Percentiles rank a stretch among this genome's conserved stretches.
Evolutionary conservation across 306 rosid species (phyloP).

Genomic region (Prinsepia uniflora): DNA sequence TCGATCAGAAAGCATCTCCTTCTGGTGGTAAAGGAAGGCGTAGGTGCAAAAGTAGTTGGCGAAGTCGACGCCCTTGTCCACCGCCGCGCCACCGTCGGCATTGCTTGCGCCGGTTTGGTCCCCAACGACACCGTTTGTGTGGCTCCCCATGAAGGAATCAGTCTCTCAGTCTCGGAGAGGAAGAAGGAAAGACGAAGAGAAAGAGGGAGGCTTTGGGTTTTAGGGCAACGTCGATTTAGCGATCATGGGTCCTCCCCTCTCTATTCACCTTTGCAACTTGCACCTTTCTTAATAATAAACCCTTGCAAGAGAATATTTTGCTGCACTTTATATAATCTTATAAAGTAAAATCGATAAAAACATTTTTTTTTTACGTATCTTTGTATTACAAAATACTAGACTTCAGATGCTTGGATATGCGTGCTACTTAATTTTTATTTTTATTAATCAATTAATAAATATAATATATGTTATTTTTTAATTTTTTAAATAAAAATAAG

Average conservation of each 20-base stretch:
- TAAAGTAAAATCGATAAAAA: too few relatives aligned
- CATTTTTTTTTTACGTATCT: too few relatives aligned
- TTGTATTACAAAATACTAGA: too few relatives aligned
- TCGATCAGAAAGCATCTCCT: slow-evolving; percentile 98
- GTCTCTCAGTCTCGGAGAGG: background rate
- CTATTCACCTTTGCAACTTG: background rate
- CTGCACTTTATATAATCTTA: too few relatives aligned
- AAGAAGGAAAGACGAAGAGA: background rate
- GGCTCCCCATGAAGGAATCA: slow-evolving; percentile 57
- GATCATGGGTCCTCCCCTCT: background rate
- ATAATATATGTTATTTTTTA: too few relatives aligned
- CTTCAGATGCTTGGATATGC: too few relatives aligned
- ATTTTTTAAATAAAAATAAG: too few relatives aligned
- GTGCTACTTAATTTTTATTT: too few relatives aligned
- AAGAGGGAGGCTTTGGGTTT: background rate
- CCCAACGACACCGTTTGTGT: slow-evolving; percentile 36
- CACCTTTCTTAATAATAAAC: background rate
- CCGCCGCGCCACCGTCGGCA: slow-evolving; percentile 21
- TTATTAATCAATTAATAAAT: too few relatives aligned
- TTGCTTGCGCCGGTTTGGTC: slow-evolving; percentile 29
- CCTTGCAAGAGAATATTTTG: background rate
- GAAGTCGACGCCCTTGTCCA: slow-evolving; percentile 80
- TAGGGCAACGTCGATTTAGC: slow-evolving; percentile 42
- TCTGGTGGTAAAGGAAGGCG: slow-evolving; percentile 89
- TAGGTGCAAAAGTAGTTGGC: slow-evolving; percentile 94